Percentiles rank a stretch among this genome's conserved stretches.
phyloP scores from a whole-genome alignment of 2,329 filamentous ascomycete genomes.

The Diplodia scrobiculata region DNA sequence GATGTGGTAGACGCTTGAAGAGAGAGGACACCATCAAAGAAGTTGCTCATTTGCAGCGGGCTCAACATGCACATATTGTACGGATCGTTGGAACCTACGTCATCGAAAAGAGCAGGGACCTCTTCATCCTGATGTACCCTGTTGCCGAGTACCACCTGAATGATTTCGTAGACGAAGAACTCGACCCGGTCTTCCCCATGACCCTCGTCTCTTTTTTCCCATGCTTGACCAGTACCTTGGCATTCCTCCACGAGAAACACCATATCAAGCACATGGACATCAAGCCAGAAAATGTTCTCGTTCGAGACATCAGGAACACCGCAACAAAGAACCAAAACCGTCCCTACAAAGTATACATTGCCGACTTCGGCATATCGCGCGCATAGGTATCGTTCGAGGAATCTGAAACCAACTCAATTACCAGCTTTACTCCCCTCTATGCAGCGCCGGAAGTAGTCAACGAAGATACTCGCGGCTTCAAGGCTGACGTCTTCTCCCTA shows the following conservation, averaged over 20 bases:
- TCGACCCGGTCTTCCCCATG: background rate
- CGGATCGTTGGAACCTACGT: conserved; percentile 43
- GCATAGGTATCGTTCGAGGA: conserved; percentile 35
- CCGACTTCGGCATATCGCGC: conserved; percentile 42
- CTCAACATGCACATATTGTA: background rate
- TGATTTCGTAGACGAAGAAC: conserved; percentile 26
- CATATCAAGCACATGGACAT: conserved; percentile 38
- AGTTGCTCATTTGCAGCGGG: conserved; percentile 40
- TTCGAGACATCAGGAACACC: conserved; percentile 13
- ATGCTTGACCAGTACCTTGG: conserved; percentile 32
- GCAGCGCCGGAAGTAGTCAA: conserved; percentile 42
- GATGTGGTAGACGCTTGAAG: conserved; percentile 28
- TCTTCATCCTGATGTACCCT: background rate
- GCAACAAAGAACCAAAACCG: too few relatives aligned
- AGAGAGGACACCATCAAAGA: conserved; percentile 34
- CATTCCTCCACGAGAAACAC: conserved; percentile 31
- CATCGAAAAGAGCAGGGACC: background rate
- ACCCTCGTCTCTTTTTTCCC: conserved; percentile 21
- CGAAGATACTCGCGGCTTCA: conserved; percentile 37
- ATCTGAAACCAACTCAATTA: conserved; percentile 32
- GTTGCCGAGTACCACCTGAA: background rate
- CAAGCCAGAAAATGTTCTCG: conserved; percentile 36
- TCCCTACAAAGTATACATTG: conserved; percentile 36
- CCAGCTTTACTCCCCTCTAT: conserved; percentile 40
- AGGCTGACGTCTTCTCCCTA: conserved; percentile 39